Base-by-base conservation (phyloP, 306 rosid species). In the Cicer bijugum region DNA sequence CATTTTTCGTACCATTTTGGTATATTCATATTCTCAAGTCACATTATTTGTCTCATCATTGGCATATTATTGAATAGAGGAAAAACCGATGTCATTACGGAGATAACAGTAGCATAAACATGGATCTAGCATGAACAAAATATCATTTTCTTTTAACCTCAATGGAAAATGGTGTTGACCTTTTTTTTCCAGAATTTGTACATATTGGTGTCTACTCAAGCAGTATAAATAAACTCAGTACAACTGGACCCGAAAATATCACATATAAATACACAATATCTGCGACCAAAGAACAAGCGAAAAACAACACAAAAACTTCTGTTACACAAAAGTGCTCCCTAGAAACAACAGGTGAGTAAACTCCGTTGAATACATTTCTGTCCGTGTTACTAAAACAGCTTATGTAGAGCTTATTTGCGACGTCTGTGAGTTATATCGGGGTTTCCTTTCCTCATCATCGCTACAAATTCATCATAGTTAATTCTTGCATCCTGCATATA, bases 391-490 rank as follows among this genome's bases (percentile, higher is more conserved):
- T 7, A 57, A 53, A 76, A 67, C 66, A 75, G 52, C 60, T 44
- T 5, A 7, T 66, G 40, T 37, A 14, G 38, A 63, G 43, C 55
- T 82, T 72, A 91, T 85, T 91, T 91, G 73, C 89, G 86, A 42
- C 91, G 81, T 83, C 97, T 84, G 69, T 86, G 33, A 4, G 35
- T 81, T 61, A 87, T 59, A 28, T 91, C 98, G 6, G 93, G 97
- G 76, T 83, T 83, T 73, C 98, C 98, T 80, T 89, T 93, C 85
- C 91, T 93, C 97, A 93, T 93, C 98, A 93, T 93, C 28, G 96
- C 93, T 40, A 75, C 98, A 71, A 93, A 91, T 77, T 91, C 98
- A 4, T 93, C 96, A 44, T 93, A 91, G 85, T 93, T 91, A 40
- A 93, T 91, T 75, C 89, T 89, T 65, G 92, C 97, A 72, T 93